A percentile compares a stretch with the other conserved stretches of the same genome.
Evolutionary conservation across 352 stramenopile species (phyloP).

Genomic region (Globisporangium nagaii): DNA sequence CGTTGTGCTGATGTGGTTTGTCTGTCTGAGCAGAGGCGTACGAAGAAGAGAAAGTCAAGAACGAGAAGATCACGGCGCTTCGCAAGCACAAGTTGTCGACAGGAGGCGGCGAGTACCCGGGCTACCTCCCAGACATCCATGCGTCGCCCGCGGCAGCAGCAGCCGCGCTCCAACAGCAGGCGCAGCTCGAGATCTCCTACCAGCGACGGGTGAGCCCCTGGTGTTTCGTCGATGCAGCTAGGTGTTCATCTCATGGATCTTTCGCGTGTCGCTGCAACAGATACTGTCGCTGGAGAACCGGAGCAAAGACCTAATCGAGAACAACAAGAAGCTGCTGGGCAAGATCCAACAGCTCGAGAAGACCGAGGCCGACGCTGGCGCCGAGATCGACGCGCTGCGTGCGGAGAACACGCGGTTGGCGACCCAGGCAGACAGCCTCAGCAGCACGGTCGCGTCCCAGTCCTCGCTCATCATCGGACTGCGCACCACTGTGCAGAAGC

Average conservation of each 20-base stretch:
- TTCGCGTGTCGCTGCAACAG: too few species aligned
- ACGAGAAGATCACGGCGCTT: slow-evolving; percentile 30
- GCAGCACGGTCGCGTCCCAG: slow-evolving; percentile 49
- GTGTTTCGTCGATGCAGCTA: too few species aligned
- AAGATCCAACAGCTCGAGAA: slow-evolving; percentile 66
- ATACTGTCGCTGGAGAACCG: slow-evolving; percentile 56
- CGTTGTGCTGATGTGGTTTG: background rate
- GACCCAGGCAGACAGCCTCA: slow-evolving; percentile 32
- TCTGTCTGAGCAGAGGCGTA: slow-evolving; percentile 23
- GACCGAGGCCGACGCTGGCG: slow-evolving; percentile 30
- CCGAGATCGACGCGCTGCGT: slow-evolving; percentile 24
- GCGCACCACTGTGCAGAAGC: slow-evolving; percentile 40
- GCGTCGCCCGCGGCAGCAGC: slow-evolving; percentile 17
- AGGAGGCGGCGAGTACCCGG: slow-evolving; percentile 11
- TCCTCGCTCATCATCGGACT: slow-evolving; percentile 53
- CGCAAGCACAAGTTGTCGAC: slow-evolving; percentile 18
- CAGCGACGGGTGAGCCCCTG: slow-evolving; percentile 58
- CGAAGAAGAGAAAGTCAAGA: slow-evolving; percentile 40
- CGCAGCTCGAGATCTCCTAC: slow-evolving; percentile 59
- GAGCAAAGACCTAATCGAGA: slow-evolving; percentile 50
- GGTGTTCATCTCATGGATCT: too few species aligned
- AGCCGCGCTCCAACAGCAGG: slow-evolving; percentile 54
- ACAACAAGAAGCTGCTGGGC: slow-evolving; percentile 63
- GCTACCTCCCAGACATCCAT: slow-evolving; percentile 41
- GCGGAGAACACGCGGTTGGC: slow-evolving; percentile 38